Base-by-base conservation (phyloP, 768 basidiomycete genomes). In the Boletus subparvulus region DNA sequence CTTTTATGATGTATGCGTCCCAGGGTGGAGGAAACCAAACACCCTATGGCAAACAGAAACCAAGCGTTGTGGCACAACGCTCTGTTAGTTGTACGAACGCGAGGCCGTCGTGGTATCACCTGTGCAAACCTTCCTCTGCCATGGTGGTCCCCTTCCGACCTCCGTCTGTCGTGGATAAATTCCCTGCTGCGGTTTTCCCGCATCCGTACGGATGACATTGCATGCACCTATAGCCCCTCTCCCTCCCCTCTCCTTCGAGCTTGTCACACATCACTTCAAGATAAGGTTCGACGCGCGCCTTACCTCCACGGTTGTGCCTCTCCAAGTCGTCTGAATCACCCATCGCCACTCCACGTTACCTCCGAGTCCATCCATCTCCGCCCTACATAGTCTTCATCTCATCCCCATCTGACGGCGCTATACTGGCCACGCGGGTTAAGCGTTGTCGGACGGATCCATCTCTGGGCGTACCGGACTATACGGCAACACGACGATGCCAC, bases 301-400 rank as follows among this genome's bases (percentile, higher is more conserved):
- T 61, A 61, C 52, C 48, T 55, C 59, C 51, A 21, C 35, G 3
- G 40, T 14, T 8, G 33, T 17, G 26, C 8, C 6, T 19, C 19
- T 32, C 21, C 21, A 21, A 21, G 21, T 21, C 28, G 24, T 8
- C n/a, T n/a, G n/a, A n/a, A n/a, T n/a, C 44, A 32, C 6, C 47
- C 43, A 39, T 39, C 32, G 10, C 39, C 50, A 59, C 32, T 26
- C 52, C 51, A 41, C 49, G 19, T 44, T 33, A 62, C 28, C 46
- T 28, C 58, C 59, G 36, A 21, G 21, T 21, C 21, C 26, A 21
- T 42, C 26, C 41, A 42, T 50, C 41, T 30, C 51, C 46, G 17
- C 28, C 42, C 28, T 37, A 21, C 21, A 21, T 21, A 12, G 16
- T 32, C 30, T 17, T 39, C 39, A 17, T 50, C 33, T 52, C 49